Conservation (phyloP, 2,329 filamentous ascomycete species). For the Fusarium globosum region DNA sequence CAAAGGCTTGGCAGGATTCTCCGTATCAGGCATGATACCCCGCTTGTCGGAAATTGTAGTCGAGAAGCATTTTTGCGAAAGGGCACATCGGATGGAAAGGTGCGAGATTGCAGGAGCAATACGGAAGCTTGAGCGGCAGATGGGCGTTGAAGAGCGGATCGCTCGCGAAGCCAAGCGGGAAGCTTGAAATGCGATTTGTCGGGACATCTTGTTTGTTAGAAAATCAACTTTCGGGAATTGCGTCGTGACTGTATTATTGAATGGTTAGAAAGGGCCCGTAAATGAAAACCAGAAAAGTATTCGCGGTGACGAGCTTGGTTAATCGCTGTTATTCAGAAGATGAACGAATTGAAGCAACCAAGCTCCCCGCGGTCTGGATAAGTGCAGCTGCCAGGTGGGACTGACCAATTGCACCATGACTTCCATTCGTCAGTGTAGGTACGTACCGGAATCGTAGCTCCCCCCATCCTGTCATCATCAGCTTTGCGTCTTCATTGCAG, state of each 20-base stretch:
- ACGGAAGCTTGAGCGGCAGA: conserved; percentile 39
- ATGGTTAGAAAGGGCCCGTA: background rate
- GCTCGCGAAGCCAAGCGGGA: conserved; percentile 52
- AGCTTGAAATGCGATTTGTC: conserved; percentile 51
- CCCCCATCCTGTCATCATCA: conserved; percentile 33
- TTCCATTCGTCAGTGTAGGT: conserved; percentile 11
- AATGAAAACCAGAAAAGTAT: background rate
- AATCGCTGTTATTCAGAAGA: conserved; percentile 18
- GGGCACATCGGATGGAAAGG: conserved; percentile 13
- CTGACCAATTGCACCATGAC: conserved; percentile 23
- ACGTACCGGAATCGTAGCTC: conserved; percentile 31
- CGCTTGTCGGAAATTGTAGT: conserved; percentile 49
- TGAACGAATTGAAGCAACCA: conserved; percentile 17
- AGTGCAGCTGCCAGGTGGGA: conserved; percentile 18
- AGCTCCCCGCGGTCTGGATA: conserved; percentile 28
- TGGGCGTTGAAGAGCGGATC: conserved; percentile 43
- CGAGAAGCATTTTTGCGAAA: conserved; percentile 47
- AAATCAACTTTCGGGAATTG: background rate
- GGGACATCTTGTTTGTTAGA: conserved; percentile 45
- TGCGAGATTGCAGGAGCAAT: conserved; percentile 16
- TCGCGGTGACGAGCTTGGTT: background rate
- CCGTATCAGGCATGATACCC: conserved; percentile 70
- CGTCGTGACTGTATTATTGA: background rate
- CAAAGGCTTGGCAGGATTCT: conserved; percentile 62
- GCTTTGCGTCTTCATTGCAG: conserved; percentile 10